Percentiles rank a stretch among this genome's conserved stretches.
Evolutionary conservation across 2,329 filamentous ascomycete species (phyloP).

Genomic region (Talaromyces sp.): DNA sequence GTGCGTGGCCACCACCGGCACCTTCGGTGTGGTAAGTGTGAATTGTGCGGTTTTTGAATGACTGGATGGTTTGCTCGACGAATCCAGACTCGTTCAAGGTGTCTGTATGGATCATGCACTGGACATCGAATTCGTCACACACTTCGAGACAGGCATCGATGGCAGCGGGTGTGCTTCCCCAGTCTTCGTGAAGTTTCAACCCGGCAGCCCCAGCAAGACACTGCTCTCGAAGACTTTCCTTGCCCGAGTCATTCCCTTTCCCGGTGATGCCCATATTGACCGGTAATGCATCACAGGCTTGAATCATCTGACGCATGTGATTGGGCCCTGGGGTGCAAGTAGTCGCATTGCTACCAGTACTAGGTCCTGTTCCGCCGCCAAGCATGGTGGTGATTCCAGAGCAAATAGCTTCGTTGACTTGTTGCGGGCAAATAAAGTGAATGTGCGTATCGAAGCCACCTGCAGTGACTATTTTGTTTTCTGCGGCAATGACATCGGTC

Average conservation of each 20-base stretch:
- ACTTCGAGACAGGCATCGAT: conserved; percentile 82
- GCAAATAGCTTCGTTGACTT: conserved; percentile 74
- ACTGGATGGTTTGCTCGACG: conserved; percentile 81
- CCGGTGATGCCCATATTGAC: conserved; percentile 87
- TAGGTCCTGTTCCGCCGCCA: conserved; percentile 88
- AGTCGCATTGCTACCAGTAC: conserved; percentile 82
- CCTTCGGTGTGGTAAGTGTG: conserved; percentile 98
- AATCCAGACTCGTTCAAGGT: conserved; percentile 97
- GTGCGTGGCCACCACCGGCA: conserved; percentile 88
- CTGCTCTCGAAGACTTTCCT: conserved; percentile 69
- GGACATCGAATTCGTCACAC: conserved; percentile 86
- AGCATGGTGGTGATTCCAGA: conserved; percentile 87
- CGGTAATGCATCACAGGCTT: conserved; percentile 74
- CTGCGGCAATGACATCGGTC: conserved; percentile 87
- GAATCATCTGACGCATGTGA: conserved; percentile 83
- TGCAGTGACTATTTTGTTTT: conserved; percentile 84
- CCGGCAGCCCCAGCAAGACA: conserved; percentile 78
- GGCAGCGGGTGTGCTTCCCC: conserved; percentile 84
- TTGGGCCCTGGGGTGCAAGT: conserved; percentile 85
- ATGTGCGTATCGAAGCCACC: conserved; percentile 88
- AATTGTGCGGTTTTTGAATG: conserved; percentile 80
- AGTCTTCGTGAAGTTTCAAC: conserved; percentile 93
- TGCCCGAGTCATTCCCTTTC: conserved; percentile 82
- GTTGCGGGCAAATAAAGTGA: conserved; percentile 93
- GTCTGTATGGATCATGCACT: conserved; percentile 92